Evolutionary conservation across 495 filamentous ascomycete genomes (phyloP), one percentile per base, ranked within the genome.

Genomic region (Cetradonia linearis): DNA sequence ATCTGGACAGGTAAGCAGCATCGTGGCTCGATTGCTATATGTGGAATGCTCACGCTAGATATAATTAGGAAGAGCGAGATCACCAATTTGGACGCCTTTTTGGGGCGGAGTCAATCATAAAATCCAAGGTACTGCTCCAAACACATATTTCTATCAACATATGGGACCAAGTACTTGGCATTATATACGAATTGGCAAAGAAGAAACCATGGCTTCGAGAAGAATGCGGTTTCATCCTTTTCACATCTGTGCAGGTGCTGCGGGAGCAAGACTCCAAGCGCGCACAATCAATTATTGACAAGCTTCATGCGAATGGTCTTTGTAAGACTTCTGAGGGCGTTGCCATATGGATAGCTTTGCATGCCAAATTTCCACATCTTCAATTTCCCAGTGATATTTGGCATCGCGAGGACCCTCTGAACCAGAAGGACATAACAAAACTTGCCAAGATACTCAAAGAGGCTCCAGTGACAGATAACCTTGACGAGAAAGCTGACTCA

Each of bases 181-280:
- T 77, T n/a, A 65, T 84, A n/a, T 78, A 75, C 61, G 76, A 77
- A 20, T 69, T 85, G 40, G 80, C 82, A 47, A 73, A 73, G 61
- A 77, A 78, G 60, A 93, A 95, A 71, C 80, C 85, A 10, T 96
- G 93, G 94, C 78, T 98, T 58, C 81, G 87, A 60, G 85, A 93
- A 69, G 86, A 92, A 68, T 93, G 88, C 65, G 88, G 87, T 14
- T 89, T 82, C 79, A 78, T 93, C 36, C 58, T 86, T 6, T 79
- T 76, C 58, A 71, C 77, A 33, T 73, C 71, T 58, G 58, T 82
- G 27, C 71, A 74, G 34, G 74, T 72, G n/a, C 66, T 80, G 30
- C 67, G 70, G 40, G 62, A 74, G n/a, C 65, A 71, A 20, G 70
- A 73, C 27, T 53, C 55, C 33, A 71, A 75, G 46, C 80, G 78